Evolutionary conservation across 495 filamentous ascomycete genomes (phyloP), one percentile per base, ranked within the genome.

Genomic region (Clohesyomyces aquaticus): DNA sequence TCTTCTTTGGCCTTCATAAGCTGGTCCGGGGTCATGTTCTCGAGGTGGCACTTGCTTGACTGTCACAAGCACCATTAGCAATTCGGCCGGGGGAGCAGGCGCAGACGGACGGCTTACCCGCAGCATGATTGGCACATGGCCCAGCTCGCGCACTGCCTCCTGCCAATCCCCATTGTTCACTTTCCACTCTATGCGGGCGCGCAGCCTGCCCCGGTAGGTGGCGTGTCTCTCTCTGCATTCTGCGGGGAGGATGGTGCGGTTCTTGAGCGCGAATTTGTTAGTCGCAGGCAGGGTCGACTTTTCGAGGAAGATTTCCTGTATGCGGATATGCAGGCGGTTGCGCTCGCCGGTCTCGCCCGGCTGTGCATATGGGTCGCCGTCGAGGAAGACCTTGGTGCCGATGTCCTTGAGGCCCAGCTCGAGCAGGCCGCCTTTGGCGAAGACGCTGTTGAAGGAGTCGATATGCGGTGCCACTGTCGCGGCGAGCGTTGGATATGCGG

Each of bases 181-280:
- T 70, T 79, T 86, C 70, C 87, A 93, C 73, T 95, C 88, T 21
- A 98, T 77, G 41, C 84, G 84, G 14, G 87, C 90, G 59, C 86
- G 85, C 60, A 98, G 81, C 77, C 88, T 91, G 47, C 93, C 94
- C 67, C 91, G 82, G 75, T 98, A 98, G 10, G 92, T 90, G 53
- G 86, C 87, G 82, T 97, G 93, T 49, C 94, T 83, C 77, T 98
- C 93, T 79, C 94, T 83, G 77, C 91, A 96, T 77, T 98, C 94
- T 11, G 94, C 86, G 2, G 94, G 94, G 55, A 90, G 85, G 55
- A 98, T 92, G 63, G 91, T 83, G 69, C 94, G 83, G 69, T 91
- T 89, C 50, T 77, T 80, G 56, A 84, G 83, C 62, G 85, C 85
- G 68, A 86, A 87, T 72, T 95, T 96, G 78, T 96, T 96, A 61